Evolutionary conservation across 345 rosid genomes (phyloP).

Genomic region (Moricandia arvensis): DNA sequence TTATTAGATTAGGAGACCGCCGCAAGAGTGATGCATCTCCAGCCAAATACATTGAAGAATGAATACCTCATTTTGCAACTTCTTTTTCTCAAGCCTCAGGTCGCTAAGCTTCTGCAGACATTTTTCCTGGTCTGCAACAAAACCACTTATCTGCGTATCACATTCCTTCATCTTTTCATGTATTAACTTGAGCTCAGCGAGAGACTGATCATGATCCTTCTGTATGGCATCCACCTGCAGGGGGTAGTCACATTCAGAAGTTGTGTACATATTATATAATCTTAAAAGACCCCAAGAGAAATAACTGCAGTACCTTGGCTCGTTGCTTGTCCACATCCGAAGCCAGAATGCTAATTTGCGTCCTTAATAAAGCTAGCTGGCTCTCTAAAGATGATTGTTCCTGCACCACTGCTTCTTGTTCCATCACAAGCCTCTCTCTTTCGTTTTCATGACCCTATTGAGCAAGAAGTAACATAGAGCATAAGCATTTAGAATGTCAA

Average conservation of each 20-base stretch:
- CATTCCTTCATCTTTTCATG: constrained; percentile 84
- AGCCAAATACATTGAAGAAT: neutral
- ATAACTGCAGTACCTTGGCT: constrained; percentile 50
- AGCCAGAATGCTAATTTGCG: constrained; percentile 57
- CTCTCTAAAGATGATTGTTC: constrained; percentile 68
- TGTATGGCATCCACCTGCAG: constrained; percentile 61
- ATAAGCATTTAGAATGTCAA: constrained; percentile 8
- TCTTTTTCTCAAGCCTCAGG: constrained; percentile 73
- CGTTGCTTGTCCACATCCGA: constrained; percentile 62
- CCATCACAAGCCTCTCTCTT: constrained; percentile 78
- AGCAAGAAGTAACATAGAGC: constrained; percentile 21
- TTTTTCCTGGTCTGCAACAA: constrained; percentile 67
- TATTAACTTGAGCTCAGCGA: constrained; percentile 58
- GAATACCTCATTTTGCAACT: constrained; percentile 88
- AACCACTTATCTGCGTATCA: constrained; percentile 73
- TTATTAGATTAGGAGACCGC: neutral
- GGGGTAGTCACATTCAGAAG: constrained; percentile 16
- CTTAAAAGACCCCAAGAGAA: neutral
- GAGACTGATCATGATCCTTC: constrained; percentile 52
- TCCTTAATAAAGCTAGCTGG: constrained; percentile 58
- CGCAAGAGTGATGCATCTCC: neutral
- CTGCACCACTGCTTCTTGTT: constrained; percentile 69
- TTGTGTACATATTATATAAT: neutral
- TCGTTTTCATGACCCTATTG: constrained; percentile 69
- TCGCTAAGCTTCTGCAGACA: constrained; percentile 64